phyloP scores from a whole-genome alignment of 2,329 filamentous ascomycete genomes.

The Paramyrothecium sp. region DNA sequence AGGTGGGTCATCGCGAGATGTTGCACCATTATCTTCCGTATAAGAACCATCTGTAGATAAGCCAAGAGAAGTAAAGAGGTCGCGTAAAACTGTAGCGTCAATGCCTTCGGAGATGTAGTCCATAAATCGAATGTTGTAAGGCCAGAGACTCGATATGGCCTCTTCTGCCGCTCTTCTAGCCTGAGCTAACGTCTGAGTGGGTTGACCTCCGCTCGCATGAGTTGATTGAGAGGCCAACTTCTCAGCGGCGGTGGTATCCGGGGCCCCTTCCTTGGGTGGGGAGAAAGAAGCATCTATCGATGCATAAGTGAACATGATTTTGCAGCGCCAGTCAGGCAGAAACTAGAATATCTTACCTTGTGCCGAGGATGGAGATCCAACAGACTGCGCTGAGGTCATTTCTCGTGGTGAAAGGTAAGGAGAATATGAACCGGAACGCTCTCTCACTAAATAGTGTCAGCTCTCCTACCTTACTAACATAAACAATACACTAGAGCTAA shows the following conservation, averaged over 20 bases:
- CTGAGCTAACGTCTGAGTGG: conserved; percentile 24
- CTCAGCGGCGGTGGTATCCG: no score
- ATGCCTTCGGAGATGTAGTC: conserved; percentile 74
- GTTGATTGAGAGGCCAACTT: no score
- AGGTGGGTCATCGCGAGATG: not conserved
- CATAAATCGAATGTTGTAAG: conserved; percentile 69
- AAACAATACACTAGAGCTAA: not conserved
- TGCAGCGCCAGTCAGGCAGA: no score
- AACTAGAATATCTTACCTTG: no score
- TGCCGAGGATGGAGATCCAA: not conserved
- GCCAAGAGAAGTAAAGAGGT: conserved; percentile 68
- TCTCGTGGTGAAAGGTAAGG: conserved; percentile 51
- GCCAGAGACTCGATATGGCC: conserved; percentile 63
- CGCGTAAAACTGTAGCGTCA: conserved; percentile 58
- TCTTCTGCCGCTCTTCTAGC: conserved; percentile 61
- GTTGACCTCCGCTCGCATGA: not conserved
- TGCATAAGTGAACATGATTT: no score
- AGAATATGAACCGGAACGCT: conserved; percentile 52
- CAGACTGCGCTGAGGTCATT: conserved; percentile 16
- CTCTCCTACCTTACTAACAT: not conserved
- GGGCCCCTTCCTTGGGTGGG: no score
- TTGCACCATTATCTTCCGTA: not conserved
- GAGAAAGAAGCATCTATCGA: no score
- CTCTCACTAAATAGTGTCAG: conserved; percentile 25
- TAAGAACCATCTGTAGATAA: conserved; percentile 38